Conservation (phyloP, 2,329 filamentous ascomycete species). For the Truncatella angustata region DNA sequence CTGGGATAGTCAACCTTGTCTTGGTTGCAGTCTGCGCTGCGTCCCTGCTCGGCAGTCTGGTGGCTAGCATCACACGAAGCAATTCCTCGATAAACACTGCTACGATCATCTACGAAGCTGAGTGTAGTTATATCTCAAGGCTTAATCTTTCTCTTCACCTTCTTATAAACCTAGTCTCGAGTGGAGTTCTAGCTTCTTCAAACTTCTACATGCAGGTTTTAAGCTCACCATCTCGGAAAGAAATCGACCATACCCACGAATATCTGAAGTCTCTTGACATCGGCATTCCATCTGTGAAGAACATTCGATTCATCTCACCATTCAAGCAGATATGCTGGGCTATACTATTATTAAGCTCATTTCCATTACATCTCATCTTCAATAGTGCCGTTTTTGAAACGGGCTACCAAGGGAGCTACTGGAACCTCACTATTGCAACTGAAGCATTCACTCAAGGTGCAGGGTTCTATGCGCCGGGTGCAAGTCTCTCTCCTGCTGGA, state of each 20-base stretch:
- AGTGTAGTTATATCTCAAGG: not conserved
- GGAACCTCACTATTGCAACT: not conserved
- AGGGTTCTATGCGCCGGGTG: not conserved
- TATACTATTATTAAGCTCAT: conserved; percentile 6
- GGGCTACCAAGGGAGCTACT: not conserved
- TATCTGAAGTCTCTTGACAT: conserved; percentile 37
- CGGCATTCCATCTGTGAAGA: conserved; percentile 37
- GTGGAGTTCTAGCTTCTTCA: conserved; percentile 10
- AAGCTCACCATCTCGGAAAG: conserved; percentile 11
- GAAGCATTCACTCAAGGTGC: not conserved
- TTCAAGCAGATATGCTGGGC: conserved; percentile 8
- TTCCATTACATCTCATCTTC: conserved; percentile 12
- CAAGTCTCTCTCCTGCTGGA: not conserved
- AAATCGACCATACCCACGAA: conserved; percentile 37
- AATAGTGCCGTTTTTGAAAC: conserved; percentile 10
- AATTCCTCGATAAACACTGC: not conserved
- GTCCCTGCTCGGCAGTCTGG: not conserved
- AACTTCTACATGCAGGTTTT: conserved; percentile 19
- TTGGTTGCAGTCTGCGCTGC: not conserved
- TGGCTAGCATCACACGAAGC: not conserved
- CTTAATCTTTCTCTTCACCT: conserved; percentile 7
- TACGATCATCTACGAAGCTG: not conserved
- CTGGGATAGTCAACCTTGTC: not conserved
- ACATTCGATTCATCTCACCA: conserved; percentile 18
- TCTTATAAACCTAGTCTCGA: conserved; percentile 9